Evolutionary conservation across 768 basidiomycete species (phyloP).

Genomic region (Panaeolus papilionaceus): DNA sequence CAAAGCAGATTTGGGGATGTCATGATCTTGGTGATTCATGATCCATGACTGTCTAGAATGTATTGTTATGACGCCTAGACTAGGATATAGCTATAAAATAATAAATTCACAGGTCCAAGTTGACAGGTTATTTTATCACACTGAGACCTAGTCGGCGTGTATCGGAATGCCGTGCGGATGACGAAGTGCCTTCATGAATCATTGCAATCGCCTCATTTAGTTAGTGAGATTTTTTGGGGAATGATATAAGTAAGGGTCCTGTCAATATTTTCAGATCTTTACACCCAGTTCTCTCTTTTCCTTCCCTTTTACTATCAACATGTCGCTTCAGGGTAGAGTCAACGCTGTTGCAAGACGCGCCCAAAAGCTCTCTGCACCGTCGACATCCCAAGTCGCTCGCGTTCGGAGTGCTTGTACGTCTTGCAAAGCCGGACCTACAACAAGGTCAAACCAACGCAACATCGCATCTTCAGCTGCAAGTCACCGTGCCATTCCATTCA

Average conservation of each 20-base stretch:
- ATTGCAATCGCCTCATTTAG: slow-evolving; percentile 12
- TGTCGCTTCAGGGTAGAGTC: slow-evolving; percentile 27
- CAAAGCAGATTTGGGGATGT: not conserved
- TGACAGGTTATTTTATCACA: slow-evolving; percentile 12
- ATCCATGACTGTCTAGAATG: not conserved
- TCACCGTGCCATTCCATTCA: slow-evolving; percentile 16
- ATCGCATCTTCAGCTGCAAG: slow-evolving; percentile 15
- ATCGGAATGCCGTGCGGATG: slow-evolving; percentile 17
- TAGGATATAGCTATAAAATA: not conserved
- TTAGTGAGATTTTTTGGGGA: slow-evolving; percentile 11
- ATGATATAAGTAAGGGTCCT: slow-evolving; percentile 14
- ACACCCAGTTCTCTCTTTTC: slow-evolving; percentile 16
- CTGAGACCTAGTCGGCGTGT: slow-evolving; percentile 7
- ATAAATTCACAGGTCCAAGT: slow-evolving; percentile 14
- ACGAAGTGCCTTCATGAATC: slow-evolving; percentile 7
- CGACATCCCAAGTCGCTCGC: slow-evolving; percentile 23
- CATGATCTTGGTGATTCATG: slow-evolving; percentile 11
- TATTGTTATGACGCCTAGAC: not conserved
- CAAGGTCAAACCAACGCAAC: slow-evolving; percentile 14
- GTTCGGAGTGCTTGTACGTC: slow-evolving; percentile 25
- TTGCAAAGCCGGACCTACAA: not conserved
- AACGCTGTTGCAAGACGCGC: slow-evolving; percentile 24
- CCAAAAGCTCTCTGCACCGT: slow-evolving; percentile 24
- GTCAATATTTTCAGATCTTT: slow-evolving; percentile 18
- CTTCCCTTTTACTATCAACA: slow-evolving; percentile 16